Evolutionary conservation across 1,284 basidiomycete species (phyloP).

Genomic region (Sphagnurus paluster): DNA sequence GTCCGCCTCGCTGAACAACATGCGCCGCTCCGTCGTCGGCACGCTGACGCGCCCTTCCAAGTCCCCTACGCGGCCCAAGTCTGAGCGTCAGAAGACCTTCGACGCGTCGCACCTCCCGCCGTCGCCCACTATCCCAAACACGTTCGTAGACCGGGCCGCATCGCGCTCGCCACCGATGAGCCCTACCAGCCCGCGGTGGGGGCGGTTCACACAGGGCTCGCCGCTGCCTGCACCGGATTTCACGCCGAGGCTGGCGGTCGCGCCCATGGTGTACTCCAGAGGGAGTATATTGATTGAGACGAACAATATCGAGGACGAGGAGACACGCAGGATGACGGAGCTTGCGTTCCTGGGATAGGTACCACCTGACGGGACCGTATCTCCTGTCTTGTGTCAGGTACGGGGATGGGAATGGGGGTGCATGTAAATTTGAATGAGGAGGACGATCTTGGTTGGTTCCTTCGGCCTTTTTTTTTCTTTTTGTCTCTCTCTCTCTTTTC

Average conservation of each 20-base stretch:
- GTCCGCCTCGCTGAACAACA: conserved; percentile 33
- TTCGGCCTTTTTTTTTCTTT: too few relatives aligned
- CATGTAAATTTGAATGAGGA: too few relatives aligned
- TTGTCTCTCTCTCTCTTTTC: too few relatives aligned
- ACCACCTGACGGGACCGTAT: conserved; percentile 9
- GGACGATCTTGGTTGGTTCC: too few relatives aligned
- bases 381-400: conserved; percentile 1
- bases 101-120: conserved; percentile 34
- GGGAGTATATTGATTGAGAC: conserved; percentile 55
- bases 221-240: background rate
- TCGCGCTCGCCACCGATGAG: background rate
- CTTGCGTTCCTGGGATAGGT: conserved; percentile 59
- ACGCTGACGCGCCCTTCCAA: conserved; percentile 26
- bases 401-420: background rate
- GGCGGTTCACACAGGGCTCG: background rate
- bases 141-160: conserved; percentile 17
- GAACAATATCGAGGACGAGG: conserved; percentile 59
- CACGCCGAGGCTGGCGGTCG: conserved; percentile 41
- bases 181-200: conserved; percentile 4
- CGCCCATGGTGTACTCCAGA: conserved; percentile 56
- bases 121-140: conserved; percentile 27
- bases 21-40: conserved; percentile 40
- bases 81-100: conserved; percentile 18
- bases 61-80: conserved; percentile 1
- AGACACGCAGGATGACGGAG: conserved; percentile 66